Base-by-base conservation (phyloP, 495 filamentous ascomycete species). In the Penicillium egyptiacum region DNA sequence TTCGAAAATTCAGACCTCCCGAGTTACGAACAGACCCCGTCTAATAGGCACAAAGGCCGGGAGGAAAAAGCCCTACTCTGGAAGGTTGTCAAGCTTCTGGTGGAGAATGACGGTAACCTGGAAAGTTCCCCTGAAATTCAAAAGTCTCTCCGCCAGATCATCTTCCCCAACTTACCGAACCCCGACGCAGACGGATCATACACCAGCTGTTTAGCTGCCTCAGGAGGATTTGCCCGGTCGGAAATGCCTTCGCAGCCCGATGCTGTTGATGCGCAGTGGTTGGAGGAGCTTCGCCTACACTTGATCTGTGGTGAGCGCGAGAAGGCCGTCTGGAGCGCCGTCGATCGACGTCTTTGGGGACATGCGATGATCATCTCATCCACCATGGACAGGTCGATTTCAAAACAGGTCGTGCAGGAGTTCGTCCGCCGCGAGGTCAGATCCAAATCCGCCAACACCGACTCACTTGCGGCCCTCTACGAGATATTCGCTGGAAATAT, bases 381-480 rank as follows among this genome's bases (percentile, higher is more conserved):
- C 33, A 93, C 93, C 2, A 63, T 85, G 50, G 81, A 82, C 30
- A 79, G 76, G 50, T 72, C 78, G 8, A 81, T 93, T 20, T 97
- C 91, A 84, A 96, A 90, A 68, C 89, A 95, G 63, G 92, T 98
- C 19, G 84, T 90, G 2, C 91, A 95, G 62, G 91, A 98, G 59
- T 99, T 98, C 66, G 87, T 98, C 14, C 86, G 90, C 62, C 87
- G 91, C 56, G 93, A 99, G 64, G 88, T 99, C 25, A 91, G 91
- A 64, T 87, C 84, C 16, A 74, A 85, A 2, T 85, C 88, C 6
- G 80, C 83, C 31, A 89, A 89, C 53, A 88, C 88, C 23, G 87
- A 96, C 65, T 89, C 92, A 9, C 78, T 98, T 40, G 91, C 95
- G 17, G 88, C 91, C 6, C 75, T 98, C 12, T 99, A 98, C 68